A percentile compares a stretch with the other conserved stretches of the same genome.
These are phyloP conservation scores for Aegilops longissima DNA, from an alignment of 176 grass and related monocot genomes.

Conservation along the genomic window DNA sequence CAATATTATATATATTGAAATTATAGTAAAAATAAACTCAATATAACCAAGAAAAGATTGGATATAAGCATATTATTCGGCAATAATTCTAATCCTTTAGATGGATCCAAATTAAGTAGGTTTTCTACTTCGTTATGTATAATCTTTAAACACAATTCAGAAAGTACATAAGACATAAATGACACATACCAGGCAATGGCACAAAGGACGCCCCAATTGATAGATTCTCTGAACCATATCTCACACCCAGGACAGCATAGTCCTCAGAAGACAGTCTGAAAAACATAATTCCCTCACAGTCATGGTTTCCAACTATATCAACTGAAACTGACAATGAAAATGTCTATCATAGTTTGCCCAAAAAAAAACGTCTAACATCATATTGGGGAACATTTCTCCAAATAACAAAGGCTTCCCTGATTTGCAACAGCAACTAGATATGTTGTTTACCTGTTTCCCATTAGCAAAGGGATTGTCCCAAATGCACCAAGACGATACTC, in stretches of 20 bases:
- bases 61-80: conserved; percentile 1
- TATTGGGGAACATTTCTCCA: conserved; percentile 1
- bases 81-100: neutral
- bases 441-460: conserved; percentile 60
- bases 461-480: conserved; percentile 76
- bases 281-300: conserved; percentile 18
- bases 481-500: conserved; percentile 81
- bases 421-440: conserved; percentile 17
- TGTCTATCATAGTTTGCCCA: neutral
- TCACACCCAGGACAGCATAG: conserved; percentile 69
- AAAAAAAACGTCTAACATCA: neutral
- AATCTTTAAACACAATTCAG: conserved; percentile 34
- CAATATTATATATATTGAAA: neutral
- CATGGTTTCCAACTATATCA: conserved; percentile 18
- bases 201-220: conserved; percentile 78
- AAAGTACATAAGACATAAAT: conserved; percentile 1
- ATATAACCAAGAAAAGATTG: neutral
- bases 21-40: conserved; percentile 4
- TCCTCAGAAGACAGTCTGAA: conserved; percentile 74
- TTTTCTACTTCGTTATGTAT: conserved; percentile 17
- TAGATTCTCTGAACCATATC: conserved; percentile 94
- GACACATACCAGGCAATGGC: conserved; percentile 72
- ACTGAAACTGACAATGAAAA: conserved; percentile 21
- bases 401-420: conserved; percentile 20
- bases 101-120: conserved; percentile 17